Conservation (phyloP, 805 yeast genomes). For the Saccharomycopsis selenospora region DNA sequence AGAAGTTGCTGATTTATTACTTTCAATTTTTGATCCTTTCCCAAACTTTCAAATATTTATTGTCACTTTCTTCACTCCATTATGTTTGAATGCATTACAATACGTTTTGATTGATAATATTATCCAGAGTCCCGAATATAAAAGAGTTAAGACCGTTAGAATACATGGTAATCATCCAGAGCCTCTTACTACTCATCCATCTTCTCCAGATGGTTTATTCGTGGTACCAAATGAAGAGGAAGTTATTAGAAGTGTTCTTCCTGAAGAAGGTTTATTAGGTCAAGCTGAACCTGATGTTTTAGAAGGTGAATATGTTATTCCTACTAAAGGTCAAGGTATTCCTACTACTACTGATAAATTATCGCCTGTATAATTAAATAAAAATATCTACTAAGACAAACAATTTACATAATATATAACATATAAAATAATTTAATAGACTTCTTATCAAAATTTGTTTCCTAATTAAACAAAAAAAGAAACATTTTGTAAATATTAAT, state of each 20-base stretch:
- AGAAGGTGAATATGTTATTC: constrained; percentile 25
- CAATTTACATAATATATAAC: no score
- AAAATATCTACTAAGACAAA: no score
- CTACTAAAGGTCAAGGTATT: constrained; percentile 1
- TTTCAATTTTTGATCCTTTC: constrained; percentile 77
- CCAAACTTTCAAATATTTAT: constrained; percentile 80
- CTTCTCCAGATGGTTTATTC: neutral
- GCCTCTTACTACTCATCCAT: neutral
- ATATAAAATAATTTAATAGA: no score
- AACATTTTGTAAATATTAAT: no score
- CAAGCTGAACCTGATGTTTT: constrained; percentile 28
- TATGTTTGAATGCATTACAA: constrained; percentile 67
- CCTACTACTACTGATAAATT: neutral
- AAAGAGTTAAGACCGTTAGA: constrained; percentile 8
- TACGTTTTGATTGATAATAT: constrained; percentile 66
- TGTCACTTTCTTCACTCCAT: constrained; percentile 78
- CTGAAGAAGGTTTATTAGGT: constrained; percentile 19
- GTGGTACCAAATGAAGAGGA: constrained; percentile 3
- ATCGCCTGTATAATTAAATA: neutral
- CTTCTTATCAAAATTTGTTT: no score
- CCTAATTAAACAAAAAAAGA: no score
- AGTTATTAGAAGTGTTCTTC: constrained; percentile 10
- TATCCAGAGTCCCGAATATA: constrained; percentile 32
- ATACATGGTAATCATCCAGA: constrained; percentile 6
- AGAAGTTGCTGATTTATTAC: constrained; percentile 58